Percentiles rank a stretch among this genome's conserved stretches.
phyloP scores from a whole-genome alignment of 768 basidiomycete genomes.

The Hortiboletus flavorubellus region DNA sequence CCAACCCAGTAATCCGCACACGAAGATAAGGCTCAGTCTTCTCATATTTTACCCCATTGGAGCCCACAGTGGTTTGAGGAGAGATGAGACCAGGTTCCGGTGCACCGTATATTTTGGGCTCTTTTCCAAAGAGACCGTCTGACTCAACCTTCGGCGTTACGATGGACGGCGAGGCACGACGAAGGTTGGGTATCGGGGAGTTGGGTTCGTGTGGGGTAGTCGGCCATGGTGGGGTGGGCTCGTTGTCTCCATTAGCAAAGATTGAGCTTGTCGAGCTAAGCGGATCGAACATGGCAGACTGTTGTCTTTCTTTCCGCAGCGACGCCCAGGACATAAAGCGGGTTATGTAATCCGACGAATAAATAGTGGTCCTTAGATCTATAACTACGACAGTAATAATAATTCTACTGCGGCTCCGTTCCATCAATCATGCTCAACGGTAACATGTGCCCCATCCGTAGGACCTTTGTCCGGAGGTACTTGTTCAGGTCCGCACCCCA shows the following conservation, averaged over 20 bases:
- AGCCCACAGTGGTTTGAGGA: conserved; percentile 57
- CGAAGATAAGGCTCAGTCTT: conserved; percentile 81
- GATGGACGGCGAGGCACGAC: conserved; percentile 50
- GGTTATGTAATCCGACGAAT: conserved; percentile 17
- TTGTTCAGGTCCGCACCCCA: conserved; percentile 87
- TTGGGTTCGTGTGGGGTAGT: conserved; percentile 74
- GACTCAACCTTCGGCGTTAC: conserved; percentile 50
- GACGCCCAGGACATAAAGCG: neutral
- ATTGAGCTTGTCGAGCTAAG: conserved; percentile 53
- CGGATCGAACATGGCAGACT: conserved; percentile 63
- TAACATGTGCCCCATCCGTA: conserved; percentile 95
- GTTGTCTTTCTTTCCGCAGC: neutral
- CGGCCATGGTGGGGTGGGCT: conserved; percentile 67
- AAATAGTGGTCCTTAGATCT: too few relatives aligned
- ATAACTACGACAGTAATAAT: neutral
- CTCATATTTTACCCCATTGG: conserved; percentile 72
- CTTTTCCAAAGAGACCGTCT: conserved; percentile 66
- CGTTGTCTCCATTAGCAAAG: conserved; percentile 48
- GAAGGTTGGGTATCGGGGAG: conserved; percentile 69
- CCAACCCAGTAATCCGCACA: conserved; percentile 85
- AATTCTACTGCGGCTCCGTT: neutral
- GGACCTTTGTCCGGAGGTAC: conserved; percentile 94
- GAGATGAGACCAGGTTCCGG: conserved; percentile 82
- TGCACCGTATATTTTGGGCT: conserved; percentile 85
- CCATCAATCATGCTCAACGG: conserved; percentile 38